A percentile compares a stretch with the other conserved stretches of the same genome.
These are phyloP conservation scores for Penicillium mononematosum DNA, from an alignment of 495 filamentous ascomycete genomes.

Conservation along the genomic window DNA sequence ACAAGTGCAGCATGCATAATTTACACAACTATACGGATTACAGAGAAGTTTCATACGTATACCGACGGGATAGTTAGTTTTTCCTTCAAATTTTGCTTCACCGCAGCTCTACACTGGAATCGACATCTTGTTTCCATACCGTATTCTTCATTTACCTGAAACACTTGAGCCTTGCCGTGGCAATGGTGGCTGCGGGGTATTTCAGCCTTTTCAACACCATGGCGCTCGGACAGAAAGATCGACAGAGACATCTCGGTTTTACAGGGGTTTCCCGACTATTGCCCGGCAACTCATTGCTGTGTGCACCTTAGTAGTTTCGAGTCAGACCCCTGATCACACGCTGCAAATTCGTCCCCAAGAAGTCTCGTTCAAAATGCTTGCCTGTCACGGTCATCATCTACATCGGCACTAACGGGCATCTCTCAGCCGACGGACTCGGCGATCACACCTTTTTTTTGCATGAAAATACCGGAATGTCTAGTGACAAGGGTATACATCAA, in stretches of 20 bases:
- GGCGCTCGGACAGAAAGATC: slow-evolving; percentile 18
- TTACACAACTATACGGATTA: neutral
- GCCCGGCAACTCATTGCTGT: slow-evolving; percentile 10
- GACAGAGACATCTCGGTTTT: slow-evolving; percentile 12
- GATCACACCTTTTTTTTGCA: slow-evolving; percentile 32
- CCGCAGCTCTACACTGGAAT: neutral
- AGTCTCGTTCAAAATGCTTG: slow-evolving; percentile 32
- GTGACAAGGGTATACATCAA: slow-evolving; percentile 34
- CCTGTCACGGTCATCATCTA: slow-evolving; percentile 23
- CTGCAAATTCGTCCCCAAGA: slow-evolving; percentile 15
- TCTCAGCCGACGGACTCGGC: slow-evolving; percentile 42
- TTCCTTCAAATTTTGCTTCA: neutral
- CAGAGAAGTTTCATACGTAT: neutral
- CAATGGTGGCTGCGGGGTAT: slow-evolving; percentile 22
- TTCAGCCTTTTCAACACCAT: slow-evolving; percentile 20
- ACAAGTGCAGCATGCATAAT: neutral
- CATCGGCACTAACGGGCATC: slow-evolving; percentile 20
- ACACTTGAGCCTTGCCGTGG: slow-evolving; percentile 10
- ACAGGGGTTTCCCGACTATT: slow-evolving; percentile 11
- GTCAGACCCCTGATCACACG: slow-evolving; percentile 10
- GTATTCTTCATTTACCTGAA: neutral
- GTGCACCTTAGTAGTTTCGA: slow-evolving; percentile 11
- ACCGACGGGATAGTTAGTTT: neutral
- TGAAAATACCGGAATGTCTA: slow-evolving; percentile 1
- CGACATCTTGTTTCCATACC: neutral